phyloP scores from a whole-genome alignment of 2,329 filamentous ascomycete genomes.

The Trichocomaceae sp. region DNA sequence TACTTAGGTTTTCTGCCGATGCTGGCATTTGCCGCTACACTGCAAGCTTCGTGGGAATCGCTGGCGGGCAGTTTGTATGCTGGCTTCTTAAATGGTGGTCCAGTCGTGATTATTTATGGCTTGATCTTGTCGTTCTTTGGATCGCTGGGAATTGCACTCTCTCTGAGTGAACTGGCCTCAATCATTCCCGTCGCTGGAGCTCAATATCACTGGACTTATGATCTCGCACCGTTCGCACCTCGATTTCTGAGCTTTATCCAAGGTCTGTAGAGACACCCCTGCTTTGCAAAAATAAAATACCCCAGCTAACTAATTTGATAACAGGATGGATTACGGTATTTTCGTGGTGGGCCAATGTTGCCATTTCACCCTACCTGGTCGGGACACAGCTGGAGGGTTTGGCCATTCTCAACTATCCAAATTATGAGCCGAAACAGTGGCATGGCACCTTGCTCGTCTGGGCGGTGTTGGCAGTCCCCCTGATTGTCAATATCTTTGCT shows the following conservation, averaged over 20 bases:
- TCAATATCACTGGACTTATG: slow-evolving; percentile 48
- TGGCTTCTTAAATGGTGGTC: slow-evolving; percentile 30
- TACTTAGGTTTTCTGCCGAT: no score
- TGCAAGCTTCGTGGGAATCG: no score
- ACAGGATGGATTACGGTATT: slow-evolving; percentile 46
- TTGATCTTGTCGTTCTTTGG: background rate
- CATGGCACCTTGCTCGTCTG: background rate
- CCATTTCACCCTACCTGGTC: slow-evolving; percentile 30
- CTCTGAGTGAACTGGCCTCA: slow-evolving; percentile 43
- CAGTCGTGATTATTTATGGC: background rate
- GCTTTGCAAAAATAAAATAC: no score
- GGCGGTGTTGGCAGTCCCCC: slow-evolving; percentile 30
- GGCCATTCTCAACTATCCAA: background rate
- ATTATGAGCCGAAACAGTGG: background rate
- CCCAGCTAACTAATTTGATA: slow-evolving; percentile 24
- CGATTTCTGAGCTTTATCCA: slow-evolving; percentile 30
- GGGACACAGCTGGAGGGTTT: background rate
- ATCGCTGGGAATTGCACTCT: background rate
- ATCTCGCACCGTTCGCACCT: slow-evolving; percentile 34
- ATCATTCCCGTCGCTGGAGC: slow-evolving; percentile 45
- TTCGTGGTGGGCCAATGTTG: slow-evolving; percentile 44
- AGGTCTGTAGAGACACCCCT: slow-evolving; percentile 34
- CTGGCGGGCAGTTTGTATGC: no score
- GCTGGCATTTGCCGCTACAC: no score
- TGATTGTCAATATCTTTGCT: no score